A percentile compares a stretch with the other conserved stretches of the same genome.
Evolutionary conservation across 306 rosid species (phyloP).

Genomic region (Citrullus colocynthis): DNA sequence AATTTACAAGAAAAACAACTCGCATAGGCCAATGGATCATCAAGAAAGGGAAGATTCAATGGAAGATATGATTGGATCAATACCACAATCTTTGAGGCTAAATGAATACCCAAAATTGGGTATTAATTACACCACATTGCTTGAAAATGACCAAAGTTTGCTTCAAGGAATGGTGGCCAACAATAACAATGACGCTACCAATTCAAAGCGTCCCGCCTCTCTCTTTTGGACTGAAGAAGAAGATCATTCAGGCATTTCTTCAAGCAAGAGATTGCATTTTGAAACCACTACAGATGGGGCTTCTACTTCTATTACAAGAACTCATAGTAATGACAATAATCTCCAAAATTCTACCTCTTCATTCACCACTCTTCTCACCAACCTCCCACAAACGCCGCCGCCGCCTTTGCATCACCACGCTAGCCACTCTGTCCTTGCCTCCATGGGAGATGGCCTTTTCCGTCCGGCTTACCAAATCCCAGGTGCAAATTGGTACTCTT

Average conservation of each 20-base stretch:
- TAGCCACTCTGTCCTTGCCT: slow-evolving; percentile 21
- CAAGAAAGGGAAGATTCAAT: slow-evolving; percentile 50
- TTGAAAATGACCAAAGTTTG: slow-evolving; percentile 37
- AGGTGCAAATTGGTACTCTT: slow-evolving; percentile 53
- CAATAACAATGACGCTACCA: background rate
- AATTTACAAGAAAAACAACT: slow-evolving; percentile 58
- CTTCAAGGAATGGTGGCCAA: slow-evolving; percentile 24
- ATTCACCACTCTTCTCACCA: slow-evolving; percentile 34
- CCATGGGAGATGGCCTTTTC: slow-evolving; percentile 18
- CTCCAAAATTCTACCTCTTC: slow-evolving; percentile 26
- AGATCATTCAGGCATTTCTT: slow-evolving; percentile 15
- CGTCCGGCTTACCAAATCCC: slow-evolving; percentile 29
- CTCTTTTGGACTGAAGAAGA: slow-evolving; percentile 43
- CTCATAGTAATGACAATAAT: slow-evolving; percentile 1
- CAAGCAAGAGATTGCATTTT: slow-evolving; percentile 32
- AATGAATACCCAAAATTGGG: slow-evolving; percentile 28
- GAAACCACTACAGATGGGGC: slow-evolving; percentile 18
- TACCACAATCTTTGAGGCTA: slow-evolving; percentile 32
- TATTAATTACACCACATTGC: slow-evolving; percentile 24
- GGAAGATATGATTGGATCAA: slow-evolving; percentile 42
- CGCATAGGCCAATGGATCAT: slow-evolving; percentile 33
- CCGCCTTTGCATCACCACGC: slow-evolving; percentile 36
- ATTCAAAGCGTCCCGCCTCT: slow-evolving; percentile 28
- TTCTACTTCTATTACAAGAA: slow-evolving; percentile 17
- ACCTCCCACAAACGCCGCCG: slow-evolving; percentile 36